phyloP scores from a whole-genome alignment of 257 asterid genomes.

The Salvia splendens region DNA sequence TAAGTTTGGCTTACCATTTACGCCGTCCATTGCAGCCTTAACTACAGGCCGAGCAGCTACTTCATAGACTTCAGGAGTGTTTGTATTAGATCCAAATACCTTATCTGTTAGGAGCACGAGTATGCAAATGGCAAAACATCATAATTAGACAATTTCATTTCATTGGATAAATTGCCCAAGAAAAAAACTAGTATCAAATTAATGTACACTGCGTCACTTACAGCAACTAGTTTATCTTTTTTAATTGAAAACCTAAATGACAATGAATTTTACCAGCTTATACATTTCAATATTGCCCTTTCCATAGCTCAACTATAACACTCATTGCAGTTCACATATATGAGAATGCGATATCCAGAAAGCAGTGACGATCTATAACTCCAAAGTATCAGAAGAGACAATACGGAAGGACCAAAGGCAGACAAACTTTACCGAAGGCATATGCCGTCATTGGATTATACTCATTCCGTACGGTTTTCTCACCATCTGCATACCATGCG shows the following conservation, averaged over 20 bases:
- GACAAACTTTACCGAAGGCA: constrained; percentile 68
- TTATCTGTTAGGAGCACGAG: constrained; percentile 53
- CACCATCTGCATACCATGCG: constrained; percentile 88
- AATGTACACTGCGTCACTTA: constrained; percentile 12
- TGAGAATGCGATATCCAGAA: constrained; percentile 23
- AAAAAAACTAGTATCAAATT: constrained; percentile 15
- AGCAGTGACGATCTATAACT: constrained; percentile 23
- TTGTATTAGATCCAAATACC: constrained; percentile 76
- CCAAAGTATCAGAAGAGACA: neutral
- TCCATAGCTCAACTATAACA: constrained; percentile 18
- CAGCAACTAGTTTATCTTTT: neutral
- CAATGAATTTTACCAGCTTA: constrained; percentile 7
- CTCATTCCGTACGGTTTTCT: constrained; percentile 84
- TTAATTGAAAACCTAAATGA: constrained; percentile 18
- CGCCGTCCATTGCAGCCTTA: constrained; percentile 94
- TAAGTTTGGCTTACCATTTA: constrained; percentile 61
- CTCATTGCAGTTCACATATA: constrained; percentile 25
- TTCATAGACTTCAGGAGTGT: constrained; percentile 84
- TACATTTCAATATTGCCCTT: constrained; percentile 14
- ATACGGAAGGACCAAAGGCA: neutral
- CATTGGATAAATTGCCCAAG: constrained; percentile 1
- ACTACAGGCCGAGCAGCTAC: constrained; percentile 94
- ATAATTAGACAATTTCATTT: constrained; percentile 17
- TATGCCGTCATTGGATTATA: constrained; percentile 74
- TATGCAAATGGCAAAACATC: constrained; percentile 6